A percentile compares a stretch with the other conserved stretches of the same genome.
Evolutionary conservation across 2,329 filamentous ascomycete genomes (phyloP).

Genomic region (Trichoderma sp.): DNA sequence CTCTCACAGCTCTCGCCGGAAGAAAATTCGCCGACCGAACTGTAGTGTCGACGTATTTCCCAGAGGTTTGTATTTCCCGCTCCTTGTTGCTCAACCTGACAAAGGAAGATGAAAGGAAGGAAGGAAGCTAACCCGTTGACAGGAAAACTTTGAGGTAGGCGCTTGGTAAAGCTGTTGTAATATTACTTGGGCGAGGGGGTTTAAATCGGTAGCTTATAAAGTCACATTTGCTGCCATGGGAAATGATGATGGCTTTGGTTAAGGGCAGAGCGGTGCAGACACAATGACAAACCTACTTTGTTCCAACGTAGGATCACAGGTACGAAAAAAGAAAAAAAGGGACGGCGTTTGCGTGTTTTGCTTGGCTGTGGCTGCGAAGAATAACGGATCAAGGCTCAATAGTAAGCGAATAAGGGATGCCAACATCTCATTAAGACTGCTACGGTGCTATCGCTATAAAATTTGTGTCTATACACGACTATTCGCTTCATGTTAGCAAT

Average conservation of each 20-base stretch:
- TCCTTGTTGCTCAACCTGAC: background rate
- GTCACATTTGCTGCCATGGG: conserved; percentile 12
- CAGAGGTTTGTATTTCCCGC: conserved; percentile 60
- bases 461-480: background rate
- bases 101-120: background rate
- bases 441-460: conserved; percentile 12
- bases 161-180: conserved; percentile 63
- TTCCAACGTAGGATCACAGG: conserved; percentile 23
- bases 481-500: conserved; percentile 7
- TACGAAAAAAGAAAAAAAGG: conserved; percentile 9
- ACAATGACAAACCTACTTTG: conserved; percentile 13
- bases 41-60: conserved; percentile 94
- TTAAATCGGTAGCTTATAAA: background rate
- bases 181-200: conserved; percentile 16
- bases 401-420: conserved; percentile 15
- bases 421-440: conserved; percentile 14
- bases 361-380: conserved; percentile 5
- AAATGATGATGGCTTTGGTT: conserved; percentile 14
- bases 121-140: conserved; percentile 31
- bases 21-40: conserved; percentile 95
- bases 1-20: conserved; percentile 84
- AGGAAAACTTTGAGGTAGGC: conserved; percentile 92
- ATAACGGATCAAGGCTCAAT: conserved; percentile 4
- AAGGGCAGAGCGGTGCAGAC: conserved; percentile 2
- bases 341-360: conserved; percentile 5